Evolutionary conservation across 1,139 yeast genomes (phyloP), one percentile per base, ranked within the genome.

Genomic region (Insectozyma bohioensis): DNA sequence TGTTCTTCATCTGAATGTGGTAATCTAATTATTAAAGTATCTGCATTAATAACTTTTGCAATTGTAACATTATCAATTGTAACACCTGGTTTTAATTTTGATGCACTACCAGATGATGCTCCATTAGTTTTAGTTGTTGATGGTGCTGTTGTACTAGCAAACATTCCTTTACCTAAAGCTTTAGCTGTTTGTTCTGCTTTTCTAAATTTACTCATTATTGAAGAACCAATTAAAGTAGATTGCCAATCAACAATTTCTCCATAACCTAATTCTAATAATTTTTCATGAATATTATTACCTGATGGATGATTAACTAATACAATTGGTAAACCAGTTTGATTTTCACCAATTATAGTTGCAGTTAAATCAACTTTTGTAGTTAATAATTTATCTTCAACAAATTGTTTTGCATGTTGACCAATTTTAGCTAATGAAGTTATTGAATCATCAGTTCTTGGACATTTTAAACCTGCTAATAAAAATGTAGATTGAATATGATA

Each of bases 241-340:
- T 86, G 95, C 92, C 95, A 84, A 54, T 86, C 95, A 14, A 81
- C 78, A 35, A 85, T 76, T 45, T 79, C 80, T 6, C 83, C 95
- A 26, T 79, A 67, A 7, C 96, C 96, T 39, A 67, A 69, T 40
- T 74, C 77, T 42, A 86, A 67, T 42, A 86, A 60, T 45, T 77
- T 75, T 46, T 80, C 82, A 40, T 84, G 78, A 47, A 86, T 80
- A 39, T 60, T 60, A 50, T 85, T 84, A 8, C 75, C 76, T 6
- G 95, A 88, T 9, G 85, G 83, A 35, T 87, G 90, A 46, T 79
- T 80, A 33, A 75, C 57, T 24, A 78, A 48, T 6, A 71, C 84
- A 37, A 81, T 73, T 9, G 90, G 82, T 6, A 81, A 62, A 7
- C 86, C 90, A 18, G 66, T 59, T 39, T 78, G 76, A 30, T 74